phyloP scores from a whole-genome alignment of 2,329 filamentous ascomycete genomes.

The Ascochyta viciae-villosae region DNA sequence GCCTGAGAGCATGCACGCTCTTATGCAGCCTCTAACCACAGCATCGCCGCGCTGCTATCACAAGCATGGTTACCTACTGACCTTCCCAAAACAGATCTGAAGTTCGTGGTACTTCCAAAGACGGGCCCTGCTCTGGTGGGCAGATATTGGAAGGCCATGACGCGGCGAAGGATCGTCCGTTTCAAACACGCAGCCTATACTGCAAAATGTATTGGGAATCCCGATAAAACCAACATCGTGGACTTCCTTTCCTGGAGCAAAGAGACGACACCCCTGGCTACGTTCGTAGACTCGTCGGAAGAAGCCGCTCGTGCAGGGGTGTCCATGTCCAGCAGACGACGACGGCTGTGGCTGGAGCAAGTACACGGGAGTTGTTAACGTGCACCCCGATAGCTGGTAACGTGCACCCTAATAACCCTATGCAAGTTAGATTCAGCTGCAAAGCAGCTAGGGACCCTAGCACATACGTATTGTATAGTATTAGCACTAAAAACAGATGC shows the following conservation, averaged over 20 bases:
- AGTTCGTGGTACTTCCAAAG: not conserved
- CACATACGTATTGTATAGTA: too few relatives aligned
- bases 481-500: too few relatives aligned
- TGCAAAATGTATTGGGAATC: not conserved
- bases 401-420: too few relatives aligned
- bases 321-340: not conserved
- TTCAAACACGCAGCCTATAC: not conserved
- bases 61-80: not conserved
- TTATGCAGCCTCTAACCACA: constrained; percentile 2
- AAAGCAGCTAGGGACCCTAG: too few relatives aligned
- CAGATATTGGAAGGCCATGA: not conserved
- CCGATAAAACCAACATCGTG: not conserved
- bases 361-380: too few relatives aligned
- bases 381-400: too few relatives aligned
- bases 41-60: not conserved
- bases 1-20: not conserved
- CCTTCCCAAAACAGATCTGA: not conserved
- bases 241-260: not conserved
- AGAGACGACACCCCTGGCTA: not conserved
- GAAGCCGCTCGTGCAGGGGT: not conserved
- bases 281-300: not conserved
- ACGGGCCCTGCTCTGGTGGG: not conserved
- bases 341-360: constrained; percentile 6
- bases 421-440: too few relatives aligned
- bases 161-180: not conserved